These are phyloP conservation scores for Eucalyptus pauciflora DNA, from an alignment of 345 rosid genomes.

Conservation along the genomic window DNA sequence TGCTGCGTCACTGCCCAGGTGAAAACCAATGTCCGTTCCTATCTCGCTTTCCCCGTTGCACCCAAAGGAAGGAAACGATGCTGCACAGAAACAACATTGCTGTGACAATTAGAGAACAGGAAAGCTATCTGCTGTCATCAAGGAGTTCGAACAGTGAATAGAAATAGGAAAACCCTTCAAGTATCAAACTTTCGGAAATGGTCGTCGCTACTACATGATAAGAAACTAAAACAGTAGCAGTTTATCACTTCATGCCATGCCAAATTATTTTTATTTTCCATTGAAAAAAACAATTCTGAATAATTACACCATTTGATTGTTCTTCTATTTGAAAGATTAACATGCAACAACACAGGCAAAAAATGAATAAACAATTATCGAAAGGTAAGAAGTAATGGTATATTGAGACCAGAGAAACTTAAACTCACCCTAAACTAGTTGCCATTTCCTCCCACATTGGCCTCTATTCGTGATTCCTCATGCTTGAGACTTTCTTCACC, in stretches of 20 bases:
- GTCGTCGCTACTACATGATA: neutral
- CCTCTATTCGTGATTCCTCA: neutral
- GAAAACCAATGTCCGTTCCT: neutral
- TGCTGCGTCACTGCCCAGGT: neutral
- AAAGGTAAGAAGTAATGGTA: neutral
- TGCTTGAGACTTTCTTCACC: neutral
- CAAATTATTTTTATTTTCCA: neutral
- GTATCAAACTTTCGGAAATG: neutral
- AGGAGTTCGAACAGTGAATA: neutral
- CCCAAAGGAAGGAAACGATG: neutral
- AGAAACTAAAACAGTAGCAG: neutral
- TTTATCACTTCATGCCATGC: neutral
- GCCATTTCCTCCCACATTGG: neutral
- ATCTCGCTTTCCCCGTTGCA: neutral
- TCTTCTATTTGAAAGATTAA: neutral
- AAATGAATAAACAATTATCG: neutral
- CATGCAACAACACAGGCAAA: neutral
- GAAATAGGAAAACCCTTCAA: neutral
- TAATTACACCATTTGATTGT: neutral
- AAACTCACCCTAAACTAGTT: neutral
- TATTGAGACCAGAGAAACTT: neutral
- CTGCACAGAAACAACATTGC: neutral
- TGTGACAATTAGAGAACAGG: neutral
- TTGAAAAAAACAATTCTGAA: neutral
- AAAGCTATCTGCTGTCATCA: neutral